These are phyloP conservation scores for Plasmodium reichenowi DNA, from an alignment of 169 alveolate genomes.

Conservation along the genomic window DNA sequence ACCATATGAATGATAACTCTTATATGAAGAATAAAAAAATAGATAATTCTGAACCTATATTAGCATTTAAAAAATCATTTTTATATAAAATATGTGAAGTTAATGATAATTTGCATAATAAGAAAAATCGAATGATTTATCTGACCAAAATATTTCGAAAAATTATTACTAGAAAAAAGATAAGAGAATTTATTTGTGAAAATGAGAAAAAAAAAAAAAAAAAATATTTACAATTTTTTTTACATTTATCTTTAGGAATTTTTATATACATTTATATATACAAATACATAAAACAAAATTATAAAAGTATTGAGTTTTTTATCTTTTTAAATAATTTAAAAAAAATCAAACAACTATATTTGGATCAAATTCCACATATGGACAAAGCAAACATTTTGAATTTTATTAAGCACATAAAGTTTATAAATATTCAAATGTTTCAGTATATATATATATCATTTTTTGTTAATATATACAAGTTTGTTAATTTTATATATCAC, in stretches of 20 bases:
- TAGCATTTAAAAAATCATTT: slow-evolving; percentile 35
- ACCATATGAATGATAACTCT: not conserved
- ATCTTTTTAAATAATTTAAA: slow-evolving; percentile 58
- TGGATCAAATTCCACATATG: slow-evolving; percentile 34
- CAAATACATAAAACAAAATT: slow-evolving; percentile 35
- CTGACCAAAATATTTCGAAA: slow-evolving; percentile 71
- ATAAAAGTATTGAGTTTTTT: slow-evolving; percentile 54
- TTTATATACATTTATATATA: slow-evolving; percentile 55
- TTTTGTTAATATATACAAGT: slow-evolving; percentile 54
- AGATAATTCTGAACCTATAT: not conserved
- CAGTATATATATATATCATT: slow-evolving; percentile 56
- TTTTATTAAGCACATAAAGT: slow-evolving; percentile 33
- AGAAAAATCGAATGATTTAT: slow-evolving; percentile 43
- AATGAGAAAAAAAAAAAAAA: slow-evolving; percentile 49
- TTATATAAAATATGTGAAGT: slow-evolving; percentile 57
- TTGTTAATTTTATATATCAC: slow-evolving; percentile 44
- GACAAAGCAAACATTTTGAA: slow-evolving; percentile 19
- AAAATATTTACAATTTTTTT: slow-evolving; percentile 49
- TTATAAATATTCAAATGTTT: slow-evolving; percentile 54
- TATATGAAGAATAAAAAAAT: not conserved
- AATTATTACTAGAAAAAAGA: slow-evolving; percentile 47
- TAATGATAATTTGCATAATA: slow-evolving; percentile 17
- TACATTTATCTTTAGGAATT: slow-evolving; percentile 66
- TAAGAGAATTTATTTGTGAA: slow-evolving; percentile 71
- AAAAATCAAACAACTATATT: slow-evolving; percentile 46